These are phyloP conservation scores for Suillus weaverae DNA, from an alignment of 768 basidiomycete genomes.

Conservation along the genomic window DNA sequence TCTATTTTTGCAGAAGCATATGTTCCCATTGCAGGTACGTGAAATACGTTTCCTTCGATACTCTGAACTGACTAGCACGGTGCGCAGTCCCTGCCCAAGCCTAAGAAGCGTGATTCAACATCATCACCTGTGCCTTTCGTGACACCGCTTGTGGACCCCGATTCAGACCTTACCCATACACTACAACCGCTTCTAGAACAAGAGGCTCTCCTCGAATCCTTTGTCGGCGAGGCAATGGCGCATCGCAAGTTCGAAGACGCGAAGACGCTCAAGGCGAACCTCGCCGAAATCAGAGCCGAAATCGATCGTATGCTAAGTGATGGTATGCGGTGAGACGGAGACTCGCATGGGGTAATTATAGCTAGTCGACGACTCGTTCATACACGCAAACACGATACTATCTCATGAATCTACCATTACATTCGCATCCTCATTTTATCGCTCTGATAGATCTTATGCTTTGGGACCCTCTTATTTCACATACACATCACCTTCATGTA, in stretches of 20 bases:
- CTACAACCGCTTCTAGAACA: slow-evolving; percentile 93
- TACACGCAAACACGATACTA: background rate
- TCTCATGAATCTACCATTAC: background rate
- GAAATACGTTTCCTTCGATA: background rate
- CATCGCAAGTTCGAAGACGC: slow-evolving; percentile 96
- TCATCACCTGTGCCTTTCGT: slow-evolving; percentile 17
- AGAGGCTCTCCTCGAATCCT: slow-evolving; percentile 86
- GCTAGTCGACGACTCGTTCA: background rate
- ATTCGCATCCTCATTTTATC: background rate
- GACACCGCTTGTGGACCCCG: slow-evolving; percentile 50
- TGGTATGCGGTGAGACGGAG: slow-evolving; percentile 19
- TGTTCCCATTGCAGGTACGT: slow-evolving; percentile 55
- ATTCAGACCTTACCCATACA: slow-evolving; percentile 66
- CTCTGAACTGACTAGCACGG: background rate
- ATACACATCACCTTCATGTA: background rate
- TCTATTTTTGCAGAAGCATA: slow-evolving; percentile 83
- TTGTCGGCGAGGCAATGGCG: slow-evolving; percentile 86
- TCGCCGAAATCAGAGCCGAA: slow-evolving; percentile 82
- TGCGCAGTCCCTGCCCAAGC: slow-evolving; percentile 48
- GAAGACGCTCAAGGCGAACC: slow-evolving; percentile 74
- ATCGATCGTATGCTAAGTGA: slow-evolving; percentile 66
- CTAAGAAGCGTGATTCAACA: slow-evolving; percentile 34
- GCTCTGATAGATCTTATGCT: slow-evolving; percentile 2
- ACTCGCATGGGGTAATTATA: background rate
- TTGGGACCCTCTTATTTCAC: background rate